These are phyloP conservation scores for Malassezia caprae DNA, from an alignment of 1,284 basidiomycete species.

Conservation along the genomic window DNA sequence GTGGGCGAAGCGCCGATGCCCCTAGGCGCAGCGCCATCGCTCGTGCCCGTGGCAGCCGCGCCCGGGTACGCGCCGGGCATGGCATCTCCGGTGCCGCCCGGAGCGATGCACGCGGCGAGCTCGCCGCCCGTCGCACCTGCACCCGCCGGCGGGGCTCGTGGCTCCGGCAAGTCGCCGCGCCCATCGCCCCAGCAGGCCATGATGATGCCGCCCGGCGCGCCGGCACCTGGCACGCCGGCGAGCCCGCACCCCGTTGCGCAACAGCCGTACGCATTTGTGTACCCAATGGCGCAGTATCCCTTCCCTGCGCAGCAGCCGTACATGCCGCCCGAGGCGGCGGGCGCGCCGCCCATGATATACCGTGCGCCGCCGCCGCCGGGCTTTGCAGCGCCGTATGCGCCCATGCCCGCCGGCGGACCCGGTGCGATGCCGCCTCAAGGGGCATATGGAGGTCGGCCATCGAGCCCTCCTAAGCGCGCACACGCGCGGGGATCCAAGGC, in stretches of 20 bases:
- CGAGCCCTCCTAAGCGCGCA: neutral
- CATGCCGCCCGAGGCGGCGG: neutral
- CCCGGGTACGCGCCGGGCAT: conserved; percentile 1
- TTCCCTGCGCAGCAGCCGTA: conserved; percentile 14
- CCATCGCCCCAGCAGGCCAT: neutral
- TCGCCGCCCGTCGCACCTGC: neutral
- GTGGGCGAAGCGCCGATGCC: neutral
- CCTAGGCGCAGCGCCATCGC: conserved; percentile 1
- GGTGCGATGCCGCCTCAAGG: neutral
- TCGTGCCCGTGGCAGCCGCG: conserved; percentile 5
- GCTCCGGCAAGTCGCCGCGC: conserved; percentile 1
- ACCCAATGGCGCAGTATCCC: conserved; percentile 14
- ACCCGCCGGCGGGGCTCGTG: neutral
- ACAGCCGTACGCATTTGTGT: conserved; percentile 11
- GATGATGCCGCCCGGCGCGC: neutral
- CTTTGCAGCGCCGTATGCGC: neutral
- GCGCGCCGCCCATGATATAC: conserved; percentile 9
- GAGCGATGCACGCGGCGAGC: neutral
- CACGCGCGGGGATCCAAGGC: neutral
- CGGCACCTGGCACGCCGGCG: neutral
- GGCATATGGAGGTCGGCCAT: neutral
- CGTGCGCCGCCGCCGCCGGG: neutral
- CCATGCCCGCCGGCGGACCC: neutral
- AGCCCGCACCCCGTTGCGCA: conserved; percentile 1
- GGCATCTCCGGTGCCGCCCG: neutral